phyloP scores from a whole-genome alignment of 2,329 filamentous ascomycete species.

The Metarhizium brunneum region DNA sequence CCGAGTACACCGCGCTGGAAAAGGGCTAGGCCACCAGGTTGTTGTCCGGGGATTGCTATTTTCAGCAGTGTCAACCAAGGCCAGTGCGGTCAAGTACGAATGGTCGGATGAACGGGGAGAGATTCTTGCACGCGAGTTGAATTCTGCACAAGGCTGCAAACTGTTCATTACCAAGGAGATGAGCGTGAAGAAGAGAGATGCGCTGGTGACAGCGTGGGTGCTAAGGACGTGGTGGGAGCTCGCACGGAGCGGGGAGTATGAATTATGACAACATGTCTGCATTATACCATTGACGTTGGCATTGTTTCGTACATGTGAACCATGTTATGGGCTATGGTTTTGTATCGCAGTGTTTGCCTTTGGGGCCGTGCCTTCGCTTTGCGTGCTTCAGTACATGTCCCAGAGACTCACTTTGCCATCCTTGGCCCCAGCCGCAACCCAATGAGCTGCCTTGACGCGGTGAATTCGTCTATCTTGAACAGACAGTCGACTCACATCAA shows the following conservation, averaged over 20 bases:
- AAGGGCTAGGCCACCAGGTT: conserved; percentile 14
- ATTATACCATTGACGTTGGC: background rate
- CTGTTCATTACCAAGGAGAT: conserved; percentile 23
- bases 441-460: conserved; percentile 65
- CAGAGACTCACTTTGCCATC: conserved; percentile 93
- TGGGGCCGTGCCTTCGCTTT: background rate
- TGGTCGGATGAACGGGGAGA: conserved; percentile 20
- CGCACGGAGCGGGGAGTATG: conserved; percentile 8
- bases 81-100: conserved; percentile 19
- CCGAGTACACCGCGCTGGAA: conserved; percentile 19
- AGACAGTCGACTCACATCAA: conserved; percentile 8
- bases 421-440: conserved; percentile 84
- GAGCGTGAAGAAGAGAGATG: conserved; percentile 19
- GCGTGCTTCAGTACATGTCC: conserved; percentile 66
- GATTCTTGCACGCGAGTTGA: conserved; percentile 24
- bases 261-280: background rate
- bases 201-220: conserved; percentile 26
- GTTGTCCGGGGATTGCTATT: conserved; percentile 17
- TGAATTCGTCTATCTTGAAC: conserved; percentile 56
- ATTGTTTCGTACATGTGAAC: background rate
- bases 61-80: conserved; percentile 16
- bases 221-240: conserved; percentile 24
- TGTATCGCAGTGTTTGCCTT: background rate
- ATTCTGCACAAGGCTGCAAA: conserved; percentile 15
- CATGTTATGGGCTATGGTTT: background rate